These are phyloP conservation scores for Shiraia sp. DNA, from an alignment of 2,329 filamentous ascomycete genomes.

Conservation along the genomic window DNA sequence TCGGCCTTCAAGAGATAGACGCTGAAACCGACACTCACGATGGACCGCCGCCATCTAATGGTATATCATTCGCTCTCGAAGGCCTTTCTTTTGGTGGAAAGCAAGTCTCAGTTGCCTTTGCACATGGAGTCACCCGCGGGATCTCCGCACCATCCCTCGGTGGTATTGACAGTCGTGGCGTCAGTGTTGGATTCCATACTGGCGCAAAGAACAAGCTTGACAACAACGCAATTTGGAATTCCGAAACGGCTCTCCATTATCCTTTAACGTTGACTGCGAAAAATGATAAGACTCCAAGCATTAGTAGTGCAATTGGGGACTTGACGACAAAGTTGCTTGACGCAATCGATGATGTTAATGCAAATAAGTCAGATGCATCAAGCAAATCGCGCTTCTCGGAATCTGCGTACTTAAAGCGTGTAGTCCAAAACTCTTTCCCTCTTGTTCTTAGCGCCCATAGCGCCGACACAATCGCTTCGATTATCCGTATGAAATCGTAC, in stretches of 20 bases:
- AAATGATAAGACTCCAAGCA: constrained; percentile 41
- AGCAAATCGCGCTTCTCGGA: constrained; percentile 31
- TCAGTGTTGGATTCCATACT: constrained; percentile 43
- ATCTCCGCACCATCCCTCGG: constrained; percentile 43
- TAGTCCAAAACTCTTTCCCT: constrained; percentile 58
- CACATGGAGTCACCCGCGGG: constrained; percentile 45
- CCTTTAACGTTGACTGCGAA: constrained; percentile 58
- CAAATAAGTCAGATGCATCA: constrained; percentile 37
- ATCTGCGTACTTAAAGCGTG: constrained; percentile 56
- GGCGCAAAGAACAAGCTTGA: constrained; percentile 40
- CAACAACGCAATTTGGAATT: constrained; percentile 45
- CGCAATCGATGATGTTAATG: constrained; percentile 45
- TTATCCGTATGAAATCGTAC: constrained; percentile 62
- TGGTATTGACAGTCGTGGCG: constrained; percentile 40
- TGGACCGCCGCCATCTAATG: constrained; percentile 54
- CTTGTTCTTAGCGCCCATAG: constrained; percentile 64
- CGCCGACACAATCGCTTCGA: constrained; percentile 64
- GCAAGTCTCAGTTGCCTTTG: constrained; percentile 42
- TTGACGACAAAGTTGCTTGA: constrained; percentile 60
- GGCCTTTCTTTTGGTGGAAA: constrained; percentile 48
- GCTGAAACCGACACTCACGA: constrained; percentile 55
- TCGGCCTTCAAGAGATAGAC: constrained; percentile 68
- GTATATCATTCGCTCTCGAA: constrained; percentile 61
- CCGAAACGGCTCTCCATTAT: constrained; percentile 48
- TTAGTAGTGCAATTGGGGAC: constrained; percentile 56